A percentile compares a stretch with the other conserved stretches of the same genome.
Evolutionary conservation across 768 basidiomycete species (phyloP).

Genomic region (Suillus alpinus): DNA sequence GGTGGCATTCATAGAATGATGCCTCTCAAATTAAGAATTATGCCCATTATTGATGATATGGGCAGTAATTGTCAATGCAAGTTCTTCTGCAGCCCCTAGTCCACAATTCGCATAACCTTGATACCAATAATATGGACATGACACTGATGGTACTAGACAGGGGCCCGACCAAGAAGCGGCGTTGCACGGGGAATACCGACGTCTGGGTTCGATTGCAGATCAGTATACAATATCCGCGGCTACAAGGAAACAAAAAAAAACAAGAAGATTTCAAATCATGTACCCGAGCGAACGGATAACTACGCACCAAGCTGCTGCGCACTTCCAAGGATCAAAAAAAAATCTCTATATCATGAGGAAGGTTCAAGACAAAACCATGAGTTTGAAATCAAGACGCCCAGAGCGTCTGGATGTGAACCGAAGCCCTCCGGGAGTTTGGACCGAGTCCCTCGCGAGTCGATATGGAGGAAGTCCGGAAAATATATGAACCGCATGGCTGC

Average conservation of each 20-base stretch:
- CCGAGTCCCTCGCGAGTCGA: not conserved
- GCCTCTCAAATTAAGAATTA: not conserved
- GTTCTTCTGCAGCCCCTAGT: not conserved
- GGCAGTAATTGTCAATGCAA: not conserved
- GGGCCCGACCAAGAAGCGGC: not conserved
- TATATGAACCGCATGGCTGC: not conserved
- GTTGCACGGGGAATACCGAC: not conserved
- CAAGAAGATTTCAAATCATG: not conserved
- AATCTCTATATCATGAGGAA: not conserved
- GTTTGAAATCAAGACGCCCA: not conserved
- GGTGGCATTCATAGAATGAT: not conserved
- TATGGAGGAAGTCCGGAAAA: not conserved
- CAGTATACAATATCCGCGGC: not conserved
- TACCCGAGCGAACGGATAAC: not conserved
- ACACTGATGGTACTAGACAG: not conserved
- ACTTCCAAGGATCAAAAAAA: not conserved
- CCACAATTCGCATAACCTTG: not conserved
- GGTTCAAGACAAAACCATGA: not conserved
- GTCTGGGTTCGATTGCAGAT: not conserved
- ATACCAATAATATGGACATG: not conserved
- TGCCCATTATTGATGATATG: not conserved
- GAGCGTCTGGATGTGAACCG: not conserved
- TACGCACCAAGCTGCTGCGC: not conserved
- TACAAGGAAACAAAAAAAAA: not conserved
- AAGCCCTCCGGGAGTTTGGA: not conserved